Base-by-base conservation (phyloP, 2,329 filamentous ascomycete species). In the Atkinsonella texensis region DNA sequence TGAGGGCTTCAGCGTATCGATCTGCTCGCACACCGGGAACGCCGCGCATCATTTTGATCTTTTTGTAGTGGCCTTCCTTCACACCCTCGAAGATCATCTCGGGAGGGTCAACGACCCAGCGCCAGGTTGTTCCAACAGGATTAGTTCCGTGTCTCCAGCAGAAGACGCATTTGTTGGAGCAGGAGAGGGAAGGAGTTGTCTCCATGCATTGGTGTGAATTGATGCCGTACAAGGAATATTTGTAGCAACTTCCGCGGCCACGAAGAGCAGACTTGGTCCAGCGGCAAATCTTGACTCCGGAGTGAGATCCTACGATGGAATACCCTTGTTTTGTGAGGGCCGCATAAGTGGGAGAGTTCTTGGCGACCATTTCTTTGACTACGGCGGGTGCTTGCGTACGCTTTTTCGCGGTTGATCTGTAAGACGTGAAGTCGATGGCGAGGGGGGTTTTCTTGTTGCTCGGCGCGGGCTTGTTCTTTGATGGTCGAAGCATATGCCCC, bases 121-220 rank as follows among this genome's bases (percentile, higher is more conserved):
- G 84, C 91, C 93, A 97, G 4, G 86, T 95, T 2, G 93, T 97
- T 46, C 90, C 90, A 0, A 97, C 93, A 0, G 91, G 91, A 65
- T 97, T 98, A 0, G 93, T 97, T 50, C 91, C 93, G 64, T 97
- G 93, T 7, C 93, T 84, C 93, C 91, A 98, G 76, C 91, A 98
- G 68, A 97, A 98, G 58, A 98, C 89, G 67, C 93, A 97, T 68
- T 98, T 97, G 73, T 97, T 97, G 56, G 86, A 93, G 75, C 91
- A 98, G 10, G 89, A 95, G 4, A 98, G 79, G 0, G 90, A 95
- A 0, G 91, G 91, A 0, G 91, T 97, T 2, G 91, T 91, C 70
- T 98, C 91, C 93, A 98, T 98, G 69, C 91, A 98, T 55, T 95
- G 85, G 64, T 98, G 93, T 0, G 90, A 96, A 57, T 86, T 81